These are phyloP conservation scores for Emericellopsis atlantica DNA, from an alignment of 2,329 filamentous ascomycete species.

Conservation along the genomic window DNA sequence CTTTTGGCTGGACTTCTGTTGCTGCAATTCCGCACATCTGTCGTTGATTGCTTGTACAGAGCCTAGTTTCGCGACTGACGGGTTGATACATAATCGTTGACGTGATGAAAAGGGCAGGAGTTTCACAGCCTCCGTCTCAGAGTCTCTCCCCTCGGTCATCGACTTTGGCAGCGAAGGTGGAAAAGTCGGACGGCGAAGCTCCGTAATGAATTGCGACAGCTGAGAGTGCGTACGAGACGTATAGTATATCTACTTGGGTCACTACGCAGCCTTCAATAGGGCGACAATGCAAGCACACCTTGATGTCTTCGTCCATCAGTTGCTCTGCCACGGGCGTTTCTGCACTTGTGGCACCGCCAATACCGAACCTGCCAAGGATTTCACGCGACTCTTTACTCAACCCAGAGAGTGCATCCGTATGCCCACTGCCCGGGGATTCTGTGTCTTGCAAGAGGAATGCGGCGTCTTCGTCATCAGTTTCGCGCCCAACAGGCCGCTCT, in stretches of 20 bases:
- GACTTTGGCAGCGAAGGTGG: constrained; percentile 53
- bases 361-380: constrained; percentile 54
- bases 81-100: constrained; percentile 84
- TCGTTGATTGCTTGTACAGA: constrained; percentile 82
- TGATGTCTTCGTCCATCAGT: constrained; percentile 51
- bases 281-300: constrained; percentile 30
- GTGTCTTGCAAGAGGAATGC: constrained; percentile 63
- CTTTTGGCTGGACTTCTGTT: constrained; percentile 43
- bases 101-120: constrained; percentile 75
- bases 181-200: constrained; percentile 66
- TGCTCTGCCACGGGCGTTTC: constrained; percentile 20
- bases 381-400: constrained; percentile 65
- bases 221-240: constrained; percentile 91
- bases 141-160: constrained; percentile 13
- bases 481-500: constrained; percentile 9
- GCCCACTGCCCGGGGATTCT: constrained; percentile 33
- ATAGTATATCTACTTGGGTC: constrained; percentile 57
- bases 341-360: constrained; percentile 21
- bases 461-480: constrained; percentile 39
- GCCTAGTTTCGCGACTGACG: constrained; percentile 59
- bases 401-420: constrained; percentile 31
- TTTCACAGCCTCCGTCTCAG: constrained; percentile 42
- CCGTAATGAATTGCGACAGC: constrained; percentile 74
- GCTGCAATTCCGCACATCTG: constrained; percentile 79
- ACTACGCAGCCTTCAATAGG: constrained; percentile 9